phyloP scores from a whole-genome alignment of 2,329 filamentous ascomycete genomes.

The Tolypocladium cylindrosporum region DNA sequence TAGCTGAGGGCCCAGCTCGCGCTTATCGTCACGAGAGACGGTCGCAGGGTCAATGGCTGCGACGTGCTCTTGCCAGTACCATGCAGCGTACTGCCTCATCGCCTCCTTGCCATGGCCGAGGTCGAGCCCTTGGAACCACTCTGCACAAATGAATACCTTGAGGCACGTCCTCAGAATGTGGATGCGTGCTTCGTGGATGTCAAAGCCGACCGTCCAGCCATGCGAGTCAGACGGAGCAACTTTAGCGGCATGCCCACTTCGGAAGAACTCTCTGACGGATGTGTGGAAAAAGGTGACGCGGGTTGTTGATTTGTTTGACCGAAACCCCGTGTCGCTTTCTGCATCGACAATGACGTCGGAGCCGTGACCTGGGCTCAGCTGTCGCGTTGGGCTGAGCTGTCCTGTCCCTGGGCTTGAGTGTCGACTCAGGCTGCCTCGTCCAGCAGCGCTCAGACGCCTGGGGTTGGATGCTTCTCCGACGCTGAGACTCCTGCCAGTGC shows the following conservation, averaged over 20 bases:
- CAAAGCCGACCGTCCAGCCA: constrained; percentile 21
- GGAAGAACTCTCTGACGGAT: constrained; percentile 28
- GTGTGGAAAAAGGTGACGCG: constrained; percentile 29
- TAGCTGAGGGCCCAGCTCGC: constrained; percentile 20
- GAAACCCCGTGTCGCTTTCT: constrained; percentile 25
- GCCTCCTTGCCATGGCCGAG: constrained; percentile 17
- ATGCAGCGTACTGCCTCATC: constrained; percentile 29
- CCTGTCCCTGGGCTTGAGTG: constrained; percentile 15
- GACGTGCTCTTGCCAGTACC: constrained; percentile 35
- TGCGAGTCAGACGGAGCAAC: constrained; percentile 2
- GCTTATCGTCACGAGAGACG: constrained; percentile 18
- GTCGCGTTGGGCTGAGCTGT: constrained; percentile 8
- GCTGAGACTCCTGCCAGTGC: constrained; percentile 4
- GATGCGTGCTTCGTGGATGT: constrained; percentile 21
- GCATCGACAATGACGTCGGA: constrained; percentile 19
- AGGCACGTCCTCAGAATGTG: constrained; percentile 28
- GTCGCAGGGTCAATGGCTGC: constrained; percentile 19
- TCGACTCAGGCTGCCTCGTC: constrained; percentile 4
- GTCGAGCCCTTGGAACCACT: constrained; percentile 17
- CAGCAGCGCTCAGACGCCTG: constrained; percentile 4
- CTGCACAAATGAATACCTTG: constrained; percentile 25
- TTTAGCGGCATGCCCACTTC: constrained; percentile 17
- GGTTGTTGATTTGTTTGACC: constrained; percentile 30
- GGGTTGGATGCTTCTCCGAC: constrained; percentile 3
- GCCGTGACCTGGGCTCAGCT: constrained; percentile 15